Conservation (phyloP, 352 stramenopile genomes). For the Phytophthora foliorum region DNA sequence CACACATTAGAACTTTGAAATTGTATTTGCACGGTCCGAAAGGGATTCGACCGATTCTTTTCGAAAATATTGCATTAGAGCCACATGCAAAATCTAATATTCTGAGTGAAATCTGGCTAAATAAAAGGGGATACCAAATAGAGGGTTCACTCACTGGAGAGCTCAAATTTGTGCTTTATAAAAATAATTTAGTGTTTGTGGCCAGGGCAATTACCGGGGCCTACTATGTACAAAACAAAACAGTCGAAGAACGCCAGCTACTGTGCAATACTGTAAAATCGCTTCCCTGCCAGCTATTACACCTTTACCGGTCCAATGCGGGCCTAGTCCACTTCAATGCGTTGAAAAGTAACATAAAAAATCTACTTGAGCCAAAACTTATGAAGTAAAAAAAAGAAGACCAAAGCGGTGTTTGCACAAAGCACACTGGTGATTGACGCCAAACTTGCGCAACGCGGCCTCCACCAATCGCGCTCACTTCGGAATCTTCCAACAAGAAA, state of each 20-base stretch:
- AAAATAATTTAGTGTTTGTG: too few species aligned
- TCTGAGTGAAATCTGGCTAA: slow-evolving; percentile 11
- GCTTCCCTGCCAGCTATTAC: background rate
- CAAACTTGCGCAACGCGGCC: background rate
- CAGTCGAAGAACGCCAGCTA: too few species aligned
- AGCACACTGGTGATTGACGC: background rate
- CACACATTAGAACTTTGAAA: slow-evolving; percentile 12
- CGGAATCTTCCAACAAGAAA: background rate
- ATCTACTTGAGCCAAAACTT: too few species aligned
- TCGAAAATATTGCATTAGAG: slow-evolving; percentile 15
- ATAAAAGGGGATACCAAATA: slow-evolving; percentile 3
- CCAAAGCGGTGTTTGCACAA: background rate
- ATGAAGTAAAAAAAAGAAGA: background rate
- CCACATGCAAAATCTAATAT: slow-evolving; percentile 10
- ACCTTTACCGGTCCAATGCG: too few species aligned
- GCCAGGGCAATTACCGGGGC: too few species aligned
- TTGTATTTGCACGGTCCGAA: slow-evolving; percentile 6
- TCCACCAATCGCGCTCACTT: background rate
- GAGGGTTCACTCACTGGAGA: background rate
- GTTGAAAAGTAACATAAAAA: too few species aligned
- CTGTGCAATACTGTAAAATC: too few species aligned
- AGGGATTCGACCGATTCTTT: slow-evolving; percentile 4
- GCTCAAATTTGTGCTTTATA: too few species aligned
- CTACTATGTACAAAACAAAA: background rate
- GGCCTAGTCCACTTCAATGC: too few species aligned